Percentiles rank a stretch among this genome's conserved stretches.
phyloP scores from a whole-genome alignment of 306 rosid genomes.

The Dryas alaskensis region DNA sequence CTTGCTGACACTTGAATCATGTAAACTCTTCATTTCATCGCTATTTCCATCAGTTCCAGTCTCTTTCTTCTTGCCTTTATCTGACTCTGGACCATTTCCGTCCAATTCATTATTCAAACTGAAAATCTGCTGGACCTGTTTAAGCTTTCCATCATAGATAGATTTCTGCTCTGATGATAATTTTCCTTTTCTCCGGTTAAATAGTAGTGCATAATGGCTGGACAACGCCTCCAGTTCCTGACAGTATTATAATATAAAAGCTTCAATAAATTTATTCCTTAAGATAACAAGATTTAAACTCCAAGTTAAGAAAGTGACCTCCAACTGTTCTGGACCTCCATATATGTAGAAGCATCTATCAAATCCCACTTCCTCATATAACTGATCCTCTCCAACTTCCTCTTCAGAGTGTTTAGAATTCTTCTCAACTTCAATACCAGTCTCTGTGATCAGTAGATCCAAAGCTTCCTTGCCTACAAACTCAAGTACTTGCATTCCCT shows the following conservation, averaged over 20 bases:
- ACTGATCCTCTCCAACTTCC: constrained; percentile 56
- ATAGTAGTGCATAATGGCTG: constrained; percentile 79
- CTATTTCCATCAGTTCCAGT: constrained; percentile 57
- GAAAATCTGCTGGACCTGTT: constrained; percentile 82
- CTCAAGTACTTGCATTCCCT: constrained; percentile 97
- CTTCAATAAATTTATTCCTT: constrained; percentile 20
- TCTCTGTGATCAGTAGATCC: constrained; percentile 84
- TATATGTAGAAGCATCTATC: constrained; percentile 97
- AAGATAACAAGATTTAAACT: constrained; percentile 13
- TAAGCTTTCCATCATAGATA: constrained; percentile 77
- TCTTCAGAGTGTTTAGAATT: constrained; percentile 38
- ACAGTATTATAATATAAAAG: constrained; percentile 12
- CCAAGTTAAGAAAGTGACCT: constrained; percentile 51
- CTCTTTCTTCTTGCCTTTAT: constrained; percentile 77
- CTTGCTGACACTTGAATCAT: constrained; percentile 81
- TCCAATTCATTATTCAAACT: constrained; percentile 62
- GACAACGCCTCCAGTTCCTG: constrained; percentile 96
- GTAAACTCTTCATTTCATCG: constrained; percentile 78
- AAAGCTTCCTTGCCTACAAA: constrained; percentile 91
- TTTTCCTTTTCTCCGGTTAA: constrained; percentile 80
- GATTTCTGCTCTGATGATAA: constrained; percentile 70
- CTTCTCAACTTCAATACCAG: constrained; percentile 88
- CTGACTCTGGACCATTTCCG: constrained; percentile 47
- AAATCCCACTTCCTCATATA: constrained; percentile 83
- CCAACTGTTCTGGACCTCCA: constrained; percentile 99